phyloP scores from a whole-genome alignment of 352 stramenopile genomes.

The Phytophthora palmivora region DNA sequence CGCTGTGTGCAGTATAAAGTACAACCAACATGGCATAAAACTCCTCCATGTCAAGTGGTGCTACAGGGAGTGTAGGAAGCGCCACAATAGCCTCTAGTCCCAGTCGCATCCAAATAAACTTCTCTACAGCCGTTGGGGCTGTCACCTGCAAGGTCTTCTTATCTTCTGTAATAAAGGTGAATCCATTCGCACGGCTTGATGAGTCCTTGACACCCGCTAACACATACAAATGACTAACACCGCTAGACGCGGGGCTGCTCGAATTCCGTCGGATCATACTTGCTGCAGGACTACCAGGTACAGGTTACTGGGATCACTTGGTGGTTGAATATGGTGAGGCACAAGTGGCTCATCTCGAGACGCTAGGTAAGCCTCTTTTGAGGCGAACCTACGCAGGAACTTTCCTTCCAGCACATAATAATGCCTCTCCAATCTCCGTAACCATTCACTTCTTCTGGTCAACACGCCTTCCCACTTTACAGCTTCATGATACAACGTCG shows the following conservation, averaged over 20 bases:
- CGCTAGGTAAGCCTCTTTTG: conserved; percentile 85
- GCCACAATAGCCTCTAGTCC: conserved; percentile 87
- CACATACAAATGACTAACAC: conserved; percentile 80
- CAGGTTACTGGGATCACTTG: conserved; percentile 42
- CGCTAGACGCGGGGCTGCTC: conserved; percentile 49
- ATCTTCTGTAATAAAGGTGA: conserved; percentile 90
- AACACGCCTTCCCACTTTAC: conserved; percentile 88
- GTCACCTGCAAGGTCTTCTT: conserved; percentile 86
- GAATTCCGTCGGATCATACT: conserved; percentile 50
- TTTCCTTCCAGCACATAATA: conserved; percentile 90
- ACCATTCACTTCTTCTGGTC: conserved; percentile 83
- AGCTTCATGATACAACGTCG: conserved; percentile 79
- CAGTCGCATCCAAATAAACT: conserved; percentile 90
- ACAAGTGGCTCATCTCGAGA: conserved; percentile 80
- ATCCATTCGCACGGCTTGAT: conserved; percentile 77
- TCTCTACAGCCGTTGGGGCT: conserved; percentile 81
- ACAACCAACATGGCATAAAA: conserved; percentile 92
- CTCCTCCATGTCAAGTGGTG: conserved; percentile 87
- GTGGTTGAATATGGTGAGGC: conserved; percentile 49
- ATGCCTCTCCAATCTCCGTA: conserved; percentile 82
- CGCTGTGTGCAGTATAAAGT: conserved; percentile 80
- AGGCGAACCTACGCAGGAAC: conserved; percentile 83
- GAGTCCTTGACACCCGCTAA: conserved; percentile 87
- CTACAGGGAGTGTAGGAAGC: conserved; percentile 78
- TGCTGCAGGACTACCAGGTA: conserved; percentile 38